Base-by-base conservation (phyloP, 192 early-diverging fungal genomes). In the Gamsiella multidivaricata region DNA sequence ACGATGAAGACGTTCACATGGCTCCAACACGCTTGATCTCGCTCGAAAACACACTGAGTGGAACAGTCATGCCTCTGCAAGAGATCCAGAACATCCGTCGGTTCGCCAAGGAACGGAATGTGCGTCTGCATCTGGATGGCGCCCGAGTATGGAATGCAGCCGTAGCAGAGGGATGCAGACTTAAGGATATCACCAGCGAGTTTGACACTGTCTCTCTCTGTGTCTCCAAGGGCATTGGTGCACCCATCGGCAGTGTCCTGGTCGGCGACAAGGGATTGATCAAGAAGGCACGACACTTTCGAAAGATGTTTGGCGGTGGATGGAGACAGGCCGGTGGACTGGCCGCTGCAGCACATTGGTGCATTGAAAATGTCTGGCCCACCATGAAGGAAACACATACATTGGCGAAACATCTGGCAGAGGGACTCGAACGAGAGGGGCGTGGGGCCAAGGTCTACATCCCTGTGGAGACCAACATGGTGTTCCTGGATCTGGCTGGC, bases 181-280 rank as follows among this genome's bases (percentile, higher is more conserved):
- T 96, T 10, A 81, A 72, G n/a, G 87, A 92, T 42, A 92, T 89
- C 33, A 87, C 87, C 7, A 47, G 70, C n/a, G 81, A 84, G 18
- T 94, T 94, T 62, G 94, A 98, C 72, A 93, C 92, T 20, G 87
- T 93, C n/a, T 93, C 91, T n/a, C 84, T 98, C 49, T 98, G 96
- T 62, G 80, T 97, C 18, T 95, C 94, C 32, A 97, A 97, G 78
- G 91, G 95, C 28, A 86, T 97, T 47, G 96, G 96, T 6, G 94
- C 95, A 7, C 95, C 95, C 6, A 87, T 98, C 26, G 96, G 96
- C 0, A 92, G 92, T 18, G 82, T 94, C 9, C 69, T 98, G 14
- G 93, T 96, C 0, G 94, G 96, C 1, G 66, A 74, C 34, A 59
- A 73, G 22, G 66, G 74, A 25, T 88, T 93, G 59, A 93, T 98